Evolutionary conservation across 345 rosid genomes (phyloP), one percentile per base, ranked within the genome.

Genomic region (Heritiera fomes): DNA sequence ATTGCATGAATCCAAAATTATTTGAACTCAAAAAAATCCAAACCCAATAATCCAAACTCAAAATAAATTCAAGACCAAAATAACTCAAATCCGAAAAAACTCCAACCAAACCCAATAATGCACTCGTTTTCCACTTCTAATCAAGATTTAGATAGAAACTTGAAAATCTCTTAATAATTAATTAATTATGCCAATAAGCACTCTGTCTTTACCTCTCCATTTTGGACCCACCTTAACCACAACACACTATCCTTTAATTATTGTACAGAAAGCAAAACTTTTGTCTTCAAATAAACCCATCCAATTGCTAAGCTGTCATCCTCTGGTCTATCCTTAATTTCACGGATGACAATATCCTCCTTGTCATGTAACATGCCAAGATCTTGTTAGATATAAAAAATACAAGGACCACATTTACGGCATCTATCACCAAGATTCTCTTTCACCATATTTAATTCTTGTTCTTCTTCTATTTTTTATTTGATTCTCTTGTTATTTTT

Each of bases 321-420:
- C 38, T 34, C 38, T 34, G 38, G 9, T 38, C 65, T 17, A 14
- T 53, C 40, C 5, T 53, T 75, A 28, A 46, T 79, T 41, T 69
- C 79, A 71, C 32, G 75, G 62, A 71, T 76, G 71, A 76, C 56
- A 38, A 38, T 77, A 63, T 73, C 77, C 52, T 53, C 67, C 49
- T 28, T 66, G 47, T 65, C 76, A 23, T 75, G 8, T 6, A 46
- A 64, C 40, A 77, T 46, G 49, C 73, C 82, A 77, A 81, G 79
- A 77, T 86, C 41, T 86, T 81, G 80, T 75, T 86, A 73, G 79
- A 77, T 82, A 72, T 65, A 73, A 71, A 71, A 75, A 73, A 50
- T 73, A 41, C 63, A 82, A 72, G 77, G 82, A 34, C 64, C 65
- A 80, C 76, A 28, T 79, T 15, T 71, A 43, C 17, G 47, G 46